Conservation (phyloP, 108 stramenopile genomes). For the Phaeodactylum tricornutum region DNA sequence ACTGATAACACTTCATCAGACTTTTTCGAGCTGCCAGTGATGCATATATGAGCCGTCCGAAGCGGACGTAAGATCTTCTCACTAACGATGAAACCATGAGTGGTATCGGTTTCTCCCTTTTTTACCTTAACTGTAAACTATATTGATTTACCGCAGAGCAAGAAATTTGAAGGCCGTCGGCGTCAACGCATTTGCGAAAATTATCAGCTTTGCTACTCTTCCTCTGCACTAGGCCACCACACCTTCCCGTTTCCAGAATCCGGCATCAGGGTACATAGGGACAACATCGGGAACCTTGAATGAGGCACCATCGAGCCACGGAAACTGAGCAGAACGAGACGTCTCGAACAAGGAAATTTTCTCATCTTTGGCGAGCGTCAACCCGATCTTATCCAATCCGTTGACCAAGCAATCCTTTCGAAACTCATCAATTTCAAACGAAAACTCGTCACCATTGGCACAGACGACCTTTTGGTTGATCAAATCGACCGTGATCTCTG, state of each 20-base stretch:
- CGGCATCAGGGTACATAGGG: conserved; percentile 74
- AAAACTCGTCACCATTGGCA: conserved; percentile 64
- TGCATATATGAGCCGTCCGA: too few relatives aligned
- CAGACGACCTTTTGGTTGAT: conserved; percentile 80
- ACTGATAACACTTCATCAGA: too few relatives aligned
- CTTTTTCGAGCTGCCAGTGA: too few relatives aligned
- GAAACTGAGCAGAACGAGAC: conserved; percentile 48
- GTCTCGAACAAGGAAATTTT: conserved; percentile 76
- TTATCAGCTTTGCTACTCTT: too few relatives aligned
- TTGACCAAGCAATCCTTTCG: conserved; percentile 83
- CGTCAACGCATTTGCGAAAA: too few relatives aligned
- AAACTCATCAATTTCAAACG: conserved; percentile 87
- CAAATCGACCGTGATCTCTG: conserved; percentile 79
- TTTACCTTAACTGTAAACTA: too few relatives aligned
- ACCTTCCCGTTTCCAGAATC: conserved; percentile 42
- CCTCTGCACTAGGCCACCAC: conserved; percentile 11
- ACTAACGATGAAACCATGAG: too few relatives aligned
- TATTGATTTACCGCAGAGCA: too few relatives aligned
- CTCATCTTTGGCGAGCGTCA: conserved; percentile 81
- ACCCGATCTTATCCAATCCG: conserved; percentile 91
- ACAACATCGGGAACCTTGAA: conserved; percentile 78
- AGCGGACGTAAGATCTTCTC: too few relatives aligned
- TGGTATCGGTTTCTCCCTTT: too few relatives aligned
- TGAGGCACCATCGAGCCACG: conserved; percentile 89
- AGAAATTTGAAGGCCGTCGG: too few relatives aligned